Base-by-base conservation (phyloP, 768 basidiomycete genomes). In the Cystofilobasidium macerans region DNA sequence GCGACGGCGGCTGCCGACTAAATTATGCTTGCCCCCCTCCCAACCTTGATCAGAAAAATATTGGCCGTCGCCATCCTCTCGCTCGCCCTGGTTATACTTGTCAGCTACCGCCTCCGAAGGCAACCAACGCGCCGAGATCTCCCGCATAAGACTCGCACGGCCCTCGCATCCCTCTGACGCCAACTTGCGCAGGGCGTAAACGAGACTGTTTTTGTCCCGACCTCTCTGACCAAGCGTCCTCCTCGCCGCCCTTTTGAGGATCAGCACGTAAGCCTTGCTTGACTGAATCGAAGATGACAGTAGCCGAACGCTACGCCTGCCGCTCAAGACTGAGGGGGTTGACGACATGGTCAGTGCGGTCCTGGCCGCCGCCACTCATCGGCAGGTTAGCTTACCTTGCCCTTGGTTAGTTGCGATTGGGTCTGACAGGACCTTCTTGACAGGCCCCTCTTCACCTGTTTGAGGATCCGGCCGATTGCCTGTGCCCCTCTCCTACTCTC, bases 1-100 rank as follows among this genome's bases (percentile, higher is more conserved):
- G 53, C 42, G 16, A 40, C 51, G 16, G 51, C 53, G 12, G 42
- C 62, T 14, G 51, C 62, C 7, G 56, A 56, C 5, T 64, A 53
- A 53, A 40, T 9, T 48, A 22, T 48, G 20, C 47, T 48, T 48
- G 7, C 24, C 9, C 6, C 47, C 47, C 8, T 6, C 47, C 24
- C 47, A 48, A 22, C 20, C 47, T n/a, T n/a, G n/a, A n/a, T n/a
- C n/a, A n/a, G n/a, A n/a, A n/a, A n/a, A n/a, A 48, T 48, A 22
- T 22, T 48, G 11, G 47, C 47, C 8, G 47, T 48, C 47, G 47
- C 47, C 20, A 9, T 48, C 20, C n/a, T 48, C 47, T 48, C 47
- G 12, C 20, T 48, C 20, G 47, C 24, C 6, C 8, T 48, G 47
- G 20, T 48, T 22, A 22, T 12, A 22, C 11, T 48, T 22, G 8